Conservation (phyloP, 192 early-diverging fungal genomes). For the Umbelopsis ramanniana region DNA sequence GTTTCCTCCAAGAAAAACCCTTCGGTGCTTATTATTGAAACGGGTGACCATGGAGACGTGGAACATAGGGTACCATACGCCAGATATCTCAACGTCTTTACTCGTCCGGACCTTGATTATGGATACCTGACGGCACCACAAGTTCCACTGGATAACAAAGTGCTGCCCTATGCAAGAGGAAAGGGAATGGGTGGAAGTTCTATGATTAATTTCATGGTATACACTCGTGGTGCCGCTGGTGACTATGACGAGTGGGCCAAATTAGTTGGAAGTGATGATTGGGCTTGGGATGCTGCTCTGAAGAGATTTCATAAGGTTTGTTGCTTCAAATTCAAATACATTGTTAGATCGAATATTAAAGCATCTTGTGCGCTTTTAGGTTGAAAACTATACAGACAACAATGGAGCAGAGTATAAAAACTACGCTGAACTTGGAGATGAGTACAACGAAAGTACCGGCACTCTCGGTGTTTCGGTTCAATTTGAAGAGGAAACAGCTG, state of each 20-base stretch:
- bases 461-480: neutral
- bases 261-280: constrained; percentile 32
- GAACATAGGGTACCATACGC: constrained; percentile 38
- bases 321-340: too few relatives aligned
- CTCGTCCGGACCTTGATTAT: constrained; percentile 28
- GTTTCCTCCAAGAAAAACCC: constrained; percentile 4
- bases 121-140: constrained; percentile 29
- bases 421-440: neutral
- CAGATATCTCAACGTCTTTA: constrained; percentile 31
- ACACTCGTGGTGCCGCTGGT: constrained; percentile 33
- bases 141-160: constrained; percentile 15
- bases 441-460: neutral
- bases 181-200: constrained; percentile 33
- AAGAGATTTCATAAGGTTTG: constrained; percentile 34
- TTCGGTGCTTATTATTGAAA: constrained; percentile 1
- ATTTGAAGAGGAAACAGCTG: neutral
- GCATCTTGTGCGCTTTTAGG: neutral
- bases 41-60: constrained; percentile 32
- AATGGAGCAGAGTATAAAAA: too few relatives aligned
- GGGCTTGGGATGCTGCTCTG: constrained; percentile 35
- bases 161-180: constrained; percentile 39
- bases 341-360: too few relatives aligned
- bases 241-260: constrained; percentile 39
- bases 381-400: neutral
- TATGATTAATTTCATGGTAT: constrained; percentile 43